Evolutionary conservation across 2,329 filamentous ascomycete genomes (phyloP), one percentile per base, ranked within the genome.

Genomic region (Fusarium longipes): DNA sequence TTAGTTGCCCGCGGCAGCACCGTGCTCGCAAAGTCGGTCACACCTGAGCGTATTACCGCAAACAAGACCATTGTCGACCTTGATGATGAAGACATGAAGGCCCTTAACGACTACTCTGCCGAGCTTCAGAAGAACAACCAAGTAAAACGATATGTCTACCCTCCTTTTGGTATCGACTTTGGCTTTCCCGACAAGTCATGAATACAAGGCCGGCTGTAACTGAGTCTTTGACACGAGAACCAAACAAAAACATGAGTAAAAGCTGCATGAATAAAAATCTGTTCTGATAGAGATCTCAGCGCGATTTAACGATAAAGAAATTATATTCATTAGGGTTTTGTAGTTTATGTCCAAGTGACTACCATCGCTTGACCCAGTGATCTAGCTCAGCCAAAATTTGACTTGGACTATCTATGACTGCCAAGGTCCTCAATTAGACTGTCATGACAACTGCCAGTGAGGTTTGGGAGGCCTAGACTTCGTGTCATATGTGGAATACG

Each of bases 1-100:
- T 15, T 58, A 91, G 90, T 92, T 44, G 85, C 88, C 52, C 86
- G 89, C 63, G 89, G 89, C 70, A 86, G 82, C 74, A 91, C 89
- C 8, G 91, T 93, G 18, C 83, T 93, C 27, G 86, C 91, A 72
- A 93, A 93, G 79, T 92, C 89, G 1, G 88, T 91, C 36, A 91
- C 85, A 8, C 84, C 86, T 15, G 83, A 84, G 45, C 85, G 90
- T 70, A 93, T 93, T 77, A 86, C 89, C 74, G 84, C 89, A 72
- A 93, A 93, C 79, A 81, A 86, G 76, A 85, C 89, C 67, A 82
- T 92, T 54, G 83, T 91, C 71, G 82, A 87, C 61, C 85, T 93
- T 43, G 87, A 89, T 70, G 82, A 79, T 8, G 83, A 84, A n/a
- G 91, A 93, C 67, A 55, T 78, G 53, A 84, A 88, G 72, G 84